Evolutionary conservation across 176 grass and related monocot genomes (phyloP).

Genomic region (Sorghum bicolor): DNA sequence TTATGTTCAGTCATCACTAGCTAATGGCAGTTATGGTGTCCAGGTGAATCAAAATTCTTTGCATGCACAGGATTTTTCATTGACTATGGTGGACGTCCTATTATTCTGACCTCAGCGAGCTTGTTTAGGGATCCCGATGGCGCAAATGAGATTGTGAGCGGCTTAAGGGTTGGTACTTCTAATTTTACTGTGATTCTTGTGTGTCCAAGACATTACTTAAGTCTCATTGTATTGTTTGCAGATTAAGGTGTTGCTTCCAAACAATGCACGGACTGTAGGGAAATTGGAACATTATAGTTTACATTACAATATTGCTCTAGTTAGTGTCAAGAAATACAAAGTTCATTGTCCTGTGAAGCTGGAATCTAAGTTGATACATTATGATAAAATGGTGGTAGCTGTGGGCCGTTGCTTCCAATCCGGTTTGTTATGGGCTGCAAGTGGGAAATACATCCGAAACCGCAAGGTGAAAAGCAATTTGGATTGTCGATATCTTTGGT

Average conservation of each 20-base stretch:
- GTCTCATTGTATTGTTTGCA: background rate
- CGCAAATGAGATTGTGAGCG: background rate
- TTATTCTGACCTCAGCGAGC: conserved; percentile 9
- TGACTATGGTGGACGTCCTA: no score
- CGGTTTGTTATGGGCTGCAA: background rate
- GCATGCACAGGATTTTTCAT: conserved; percentile 1
- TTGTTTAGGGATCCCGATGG: background rate
- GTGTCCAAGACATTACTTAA: background rate
- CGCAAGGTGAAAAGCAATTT: background rate
- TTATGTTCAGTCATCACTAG: background rate
- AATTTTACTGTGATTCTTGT: background rate
- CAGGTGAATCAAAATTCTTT: conserved; percentile 2
- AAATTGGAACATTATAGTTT: background rate
- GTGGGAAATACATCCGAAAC: no score
- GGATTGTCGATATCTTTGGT: background rate
- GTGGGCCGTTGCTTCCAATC: background rate
- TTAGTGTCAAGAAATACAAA: background rate
- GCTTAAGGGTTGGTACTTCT: background rate
- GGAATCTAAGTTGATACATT: no score
- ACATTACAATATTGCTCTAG: background rate
- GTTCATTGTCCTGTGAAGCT: background rate
- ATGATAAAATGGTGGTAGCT: background rate
- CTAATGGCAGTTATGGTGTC: background rate
- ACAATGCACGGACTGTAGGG: background rate
- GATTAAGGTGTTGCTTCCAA: conserved; percentile 14